Conservation (phyloP, 2,329 filamentous ascomycete genomes). For the Colletotrichum tabaci region DNA sequence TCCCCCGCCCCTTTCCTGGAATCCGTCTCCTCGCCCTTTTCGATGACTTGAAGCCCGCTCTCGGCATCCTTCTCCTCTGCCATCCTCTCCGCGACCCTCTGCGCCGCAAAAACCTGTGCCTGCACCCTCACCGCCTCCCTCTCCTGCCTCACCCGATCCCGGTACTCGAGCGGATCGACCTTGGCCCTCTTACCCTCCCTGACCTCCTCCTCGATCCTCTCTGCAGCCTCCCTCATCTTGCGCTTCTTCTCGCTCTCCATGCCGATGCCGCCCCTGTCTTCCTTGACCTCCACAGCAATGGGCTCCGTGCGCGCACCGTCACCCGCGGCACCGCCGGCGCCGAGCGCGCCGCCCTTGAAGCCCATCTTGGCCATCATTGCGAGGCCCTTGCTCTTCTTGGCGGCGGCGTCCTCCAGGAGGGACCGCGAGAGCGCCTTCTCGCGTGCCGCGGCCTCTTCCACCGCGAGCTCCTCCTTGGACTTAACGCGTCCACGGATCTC, state of each 20-base stretch:
- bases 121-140: constrained; percentile 78
- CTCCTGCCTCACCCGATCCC: constrained; percentile 79
- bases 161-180: constrained; percentile 78
- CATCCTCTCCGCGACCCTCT: constrained; percentile 86
- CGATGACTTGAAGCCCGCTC: constrained; percentile 2
- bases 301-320: constrained; percentile 73
- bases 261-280: constrained; percentile 86
- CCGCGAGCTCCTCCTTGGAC: constrained; percentile 87
- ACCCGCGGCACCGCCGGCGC: constrained; percentile 70
- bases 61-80: constrained; percentile 66
- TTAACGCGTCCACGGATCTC: constrained; percentile 78
- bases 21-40: constrained; percentile 19
- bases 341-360: constrained; percentile 84
- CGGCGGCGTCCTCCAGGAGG: constrained; percentile 71
- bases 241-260: constrained; percentile 87
- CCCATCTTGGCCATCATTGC: constrained; percentile 98
- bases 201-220: constrained; percentile 57
- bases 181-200: constrained; percentile 73
- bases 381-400: constrained; percentile 84
- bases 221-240: constrained; percentile 76
- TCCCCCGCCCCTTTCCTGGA: constrained; percentile 48
- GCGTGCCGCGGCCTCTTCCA: constrained; percentile 78
- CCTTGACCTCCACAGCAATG: constrained; percentile 82
- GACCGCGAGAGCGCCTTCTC: constrained; percentile 84
- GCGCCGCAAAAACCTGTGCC: constrained; percentile 80